Conservation (phyloP, 163 green algal genomes). For the Picocystis sp. region DNA sequence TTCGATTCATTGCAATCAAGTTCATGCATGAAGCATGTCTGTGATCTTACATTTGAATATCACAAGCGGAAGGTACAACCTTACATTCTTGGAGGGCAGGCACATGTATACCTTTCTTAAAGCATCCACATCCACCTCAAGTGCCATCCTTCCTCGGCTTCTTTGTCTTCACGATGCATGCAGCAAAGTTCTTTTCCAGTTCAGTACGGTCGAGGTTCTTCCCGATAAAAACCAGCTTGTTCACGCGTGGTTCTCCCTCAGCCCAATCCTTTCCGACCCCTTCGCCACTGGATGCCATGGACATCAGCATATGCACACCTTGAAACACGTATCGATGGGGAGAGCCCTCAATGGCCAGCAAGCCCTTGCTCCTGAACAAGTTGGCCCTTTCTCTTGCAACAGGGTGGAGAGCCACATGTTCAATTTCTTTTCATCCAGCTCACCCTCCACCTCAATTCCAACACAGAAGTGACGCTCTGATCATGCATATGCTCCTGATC, state of each 20-base stretch:
- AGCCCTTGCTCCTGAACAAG: constrained; percentile 69
- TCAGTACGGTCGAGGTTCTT: constrained; percentile 38
- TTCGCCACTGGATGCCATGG: constrained; percentile 25
- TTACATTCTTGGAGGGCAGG: too few species aligned
- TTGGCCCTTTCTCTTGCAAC: constrained; percentile 38
- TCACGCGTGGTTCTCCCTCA: constrained; percentile 34
- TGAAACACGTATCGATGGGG: constrained; percentile 41
- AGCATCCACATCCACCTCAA: too few species aligned
- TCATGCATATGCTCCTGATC: constrained; percentile 32
- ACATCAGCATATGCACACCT: constrained; percentile 49
- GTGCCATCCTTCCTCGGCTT: not conserved
- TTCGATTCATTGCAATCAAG: too few species aligned
- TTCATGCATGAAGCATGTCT: too few species aligned
- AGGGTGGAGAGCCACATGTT: constrained; percentile 59
- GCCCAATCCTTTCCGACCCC: constrained; percentile 36
- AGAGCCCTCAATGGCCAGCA: constrained; percentile 44
- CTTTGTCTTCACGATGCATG: constrained; percentile 1
- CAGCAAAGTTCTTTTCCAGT: constrained; percentile 6
- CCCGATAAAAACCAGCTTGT: constrained; percentile 53
- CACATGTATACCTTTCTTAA: too few species aligned
- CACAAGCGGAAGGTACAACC: too few species aligned
- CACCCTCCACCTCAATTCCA: constrained; percentile 33
- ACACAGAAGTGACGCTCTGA: constrained; percentile 32
- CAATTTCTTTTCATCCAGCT: constrained; percentile 47
- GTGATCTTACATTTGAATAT: too few species aligned